A percentile compares a stretch with the other conserved stretches of the same genome.
Conservation (phyloP, 2,329 filamentous ascomycete genomes). For the Mycosphaerella arachidis region DNA sequence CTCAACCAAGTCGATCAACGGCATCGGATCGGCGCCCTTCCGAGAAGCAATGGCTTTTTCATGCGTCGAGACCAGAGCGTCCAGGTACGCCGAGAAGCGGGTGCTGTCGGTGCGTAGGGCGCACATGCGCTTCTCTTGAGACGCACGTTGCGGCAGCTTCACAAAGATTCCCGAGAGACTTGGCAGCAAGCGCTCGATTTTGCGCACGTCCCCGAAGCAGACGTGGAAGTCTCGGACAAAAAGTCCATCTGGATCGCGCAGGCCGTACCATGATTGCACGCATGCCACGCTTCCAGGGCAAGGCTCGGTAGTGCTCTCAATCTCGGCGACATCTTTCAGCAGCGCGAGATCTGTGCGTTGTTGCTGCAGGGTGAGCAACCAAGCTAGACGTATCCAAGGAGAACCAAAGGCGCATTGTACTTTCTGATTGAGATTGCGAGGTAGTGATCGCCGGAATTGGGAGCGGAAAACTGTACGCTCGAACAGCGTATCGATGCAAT, state of each 20-base stretch:
- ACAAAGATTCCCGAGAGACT: slow-evolving; percentile 64
- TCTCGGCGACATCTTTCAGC: slow-evolving; percentile 63
- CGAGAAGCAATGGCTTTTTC: slow-evolving; percentile 37
- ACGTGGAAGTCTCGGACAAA: slow-evolving; percentile 68
- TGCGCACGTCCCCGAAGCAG: slow-evolving; percentile 69
- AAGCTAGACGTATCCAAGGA: slow-evolving; percentile 80
- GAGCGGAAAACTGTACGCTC: slow-evolving; percentile 62
- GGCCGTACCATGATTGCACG: slow-evolving; percentile 67
- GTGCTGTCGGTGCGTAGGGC: slow-evolving; percentile 61
- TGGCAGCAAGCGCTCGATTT: slow-evolving; percentile 69
- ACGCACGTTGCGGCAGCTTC: slow-evolving; percentile 42
- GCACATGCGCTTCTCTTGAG: slow-evolving; percentile 56
- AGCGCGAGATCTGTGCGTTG: slow-evolving; percentile 61
- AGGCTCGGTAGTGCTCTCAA: slow-evolving; percentile 52
- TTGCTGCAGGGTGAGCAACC: slow-evolving; percentile 72
- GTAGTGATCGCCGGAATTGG: slow-evolving; percentile 60
- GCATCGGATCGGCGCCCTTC: slow-evolving; percentile 51
- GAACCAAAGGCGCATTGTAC: slow-evolving; percentile 75
- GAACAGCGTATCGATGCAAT: slow-evolving; percentile 70
- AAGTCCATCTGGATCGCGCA: slow-evolving; percentile 64
- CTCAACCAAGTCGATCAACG: slow-evolving; percentile 61
- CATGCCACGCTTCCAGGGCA: slow-evolving; percentile 56
- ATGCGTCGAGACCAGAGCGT: slow-evolving; percentile 53
- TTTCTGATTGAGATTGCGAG: slow-evolving; percentile 53
- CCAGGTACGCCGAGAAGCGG: slow-evolving; percentile 54